Evolutionary conservation across 164 flowering plant genomes (phyloP).

Genomic region (Nymphaea colorata): DNA sequence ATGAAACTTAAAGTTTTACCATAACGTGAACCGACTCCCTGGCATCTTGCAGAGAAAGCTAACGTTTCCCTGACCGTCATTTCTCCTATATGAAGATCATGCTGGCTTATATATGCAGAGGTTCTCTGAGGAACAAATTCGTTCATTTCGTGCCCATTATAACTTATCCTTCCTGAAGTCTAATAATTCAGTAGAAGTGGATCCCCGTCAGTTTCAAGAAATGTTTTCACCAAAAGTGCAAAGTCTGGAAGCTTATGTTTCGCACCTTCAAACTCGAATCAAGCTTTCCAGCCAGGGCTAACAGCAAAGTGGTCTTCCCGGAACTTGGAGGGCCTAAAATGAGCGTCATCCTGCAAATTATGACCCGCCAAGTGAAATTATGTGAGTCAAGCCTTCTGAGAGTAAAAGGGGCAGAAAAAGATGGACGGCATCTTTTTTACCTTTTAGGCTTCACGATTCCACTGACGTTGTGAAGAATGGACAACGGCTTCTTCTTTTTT

Average conservation of each 20-base stretch:
- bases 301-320: slow-evolving; percentile 22
- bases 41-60: slow-evolving; percentile 55
- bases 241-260: too few relatives aligned
- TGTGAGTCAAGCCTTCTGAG: not conserved
- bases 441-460: slow-evolving; percentile 30
- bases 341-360: slow-evolving; percentile 24
- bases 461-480: slow-evolving; percentile 17
- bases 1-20: slow-evolving; percentile 14
- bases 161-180: slow-evolving; percentile 51
- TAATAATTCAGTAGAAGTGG: slow-evolving; percentile 3
- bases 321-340: slow-evolving; percentile 29
- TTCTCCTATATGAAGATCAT: slow-evolving; percentile 53
- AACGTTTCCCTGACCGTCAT: slow-evolving; percentile 50
- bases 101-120: slow-evolving; percentile 53
- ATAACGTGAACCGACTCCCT: slow-evolving; percentile 48
- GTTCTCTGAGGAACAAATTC: slow-evolving; percentile 67
- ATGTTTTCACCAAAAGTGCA: not conserved
- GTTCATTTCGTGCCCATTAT: slow-evolving; percentile 56
- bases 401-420: not conserved
- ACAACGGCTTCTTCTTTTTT: slow-evolving; percentile 13
- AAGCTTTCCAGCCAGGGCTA: slow-evolving; percentile 35
- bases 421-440: slow-evolving; percentile 5
- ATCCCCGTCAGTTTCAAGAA: not conserved
- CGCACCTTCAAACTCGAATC: slow-evolving; percentile 1
- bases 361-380: not conserved